phyloP scores from a whole-genome alignment of 805 yeast genomes.

The Metschnikowia peoriensis region DNA sequence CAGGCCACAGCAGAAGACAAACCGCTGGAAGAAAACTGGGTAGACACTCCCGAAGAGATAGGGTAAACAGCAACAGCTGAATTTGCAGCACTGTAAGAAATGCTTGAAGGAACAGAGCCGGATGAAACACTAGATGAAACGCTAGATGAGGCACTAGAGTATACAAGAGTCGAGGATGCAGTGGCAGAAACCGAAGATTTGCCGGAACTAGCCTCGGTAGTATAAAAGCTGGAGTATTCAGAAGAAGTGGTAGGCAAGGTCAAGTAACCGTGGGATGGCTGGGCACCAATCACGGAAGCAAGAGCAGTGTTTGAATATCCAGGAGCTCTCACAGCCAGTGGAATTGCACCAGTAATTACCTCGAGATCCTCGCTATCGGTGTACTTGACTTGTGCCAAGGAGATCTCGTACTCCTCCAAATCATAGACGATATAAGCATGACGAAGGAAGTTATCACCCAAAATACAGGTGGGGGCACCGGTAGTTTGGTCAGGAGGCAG shows the following conservation, averaged over 20 bases:
- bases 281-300: constrained; percentile 4
- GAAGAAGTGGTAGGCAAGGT: background rate
- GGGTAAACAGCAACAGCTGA: background rate
- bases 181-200: too few relatives aligned
- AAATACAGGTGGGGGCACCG: background rate
- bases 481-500: constrained; percentile 34
- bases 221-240: background rate
- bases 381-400: constrained; percentile 47
- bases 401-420: constrained; percentile 53
- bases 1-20: background rate
- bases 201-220: background rate
- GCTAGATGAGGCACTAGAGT: too few relatives aligned
- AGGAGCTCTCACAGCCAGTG: constrained; percentile 51
- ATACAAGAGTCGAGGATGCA: too few relatives aligned
- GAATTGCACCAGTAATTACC: constrained; percentile 44
- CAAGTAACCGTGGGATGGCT: background rate
- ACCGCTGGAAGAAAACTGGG: background rate
- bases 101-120: background rate
- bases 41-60: background rate
- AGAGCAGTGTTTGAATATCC: constrained; percentile 40
- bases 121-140: background rate
- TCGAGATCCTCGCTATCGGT: constrained; percentile 42
- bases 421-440: constrained; percentile 62
- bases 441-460: constrained; percentile 51
- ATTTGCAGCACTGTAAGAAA: background rate